Evolutionary conservation across 2,329 filamentous ascomycete genomes (phyloP).

Genomic region (Endoconidiophora polonica): DNA sequence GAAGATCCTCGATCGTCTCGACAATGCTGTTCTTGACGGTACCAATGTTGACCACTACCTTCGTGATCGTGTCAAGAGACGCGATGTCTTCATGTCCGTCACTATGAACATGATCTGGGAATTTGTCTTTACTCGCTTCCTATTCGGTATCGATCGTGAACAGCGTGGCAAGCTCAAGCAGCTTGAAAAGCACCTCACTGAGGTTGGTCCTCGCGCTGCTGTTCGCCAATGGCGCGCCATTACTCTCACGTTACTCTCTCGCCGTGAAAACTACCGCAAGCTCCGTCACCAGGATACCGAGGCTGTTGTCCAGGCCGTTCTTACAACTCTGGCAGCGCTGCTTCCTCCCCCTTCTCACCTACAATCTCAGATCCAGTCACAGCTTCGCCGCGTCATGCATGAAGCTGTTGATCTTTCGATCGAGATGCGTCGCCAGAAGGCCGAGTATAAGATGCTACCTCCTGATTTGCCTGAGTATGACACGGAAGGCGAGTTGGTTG

Average conservation of each 20-base stretch:
- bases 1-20: conserved; percentile 82
- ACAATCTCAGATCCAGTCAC: conserved; percentile 64
- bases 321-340: conserved; percentile 66
- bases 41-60: conserved; percentile 83
- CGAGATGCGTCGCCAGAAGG: conserved; percentile 92
- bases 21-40: conserved; percentile 87
- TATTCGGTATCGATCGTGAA: conserved; percentile 97
- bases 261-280: conserved; percentile 59
- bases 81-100: conserved; percentile 96
- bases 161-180: conserved; percentile 95
- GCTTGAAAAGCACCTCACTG: conserved; percentile 76
- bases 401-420: conserved; percentile 81
- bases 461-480: conserved; percentile 91
- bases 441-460: conserved; percentile 97
- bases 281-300: conserved; percentile 85
- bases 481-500: conserved; percentile 72
- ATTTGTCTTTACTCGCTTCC: conserved; percentile 91
- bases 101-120: conserved; percentile 99
- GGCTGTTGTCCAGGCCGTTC: conserved; percentile 75
- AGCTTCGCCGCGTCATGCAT: conserved; percentile 72
- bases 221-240: conserved; percentile 95
- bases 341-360: conserved; percentile 73
- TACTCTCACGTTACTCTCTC: conserved; percentile 75
- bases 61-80: conserved; percentile 67
- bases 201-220: conserved; percentile 75